Base-by-base conservation (phyloP, 306 rosid genomes). In the Vigna reflexopilosa region DNA sequence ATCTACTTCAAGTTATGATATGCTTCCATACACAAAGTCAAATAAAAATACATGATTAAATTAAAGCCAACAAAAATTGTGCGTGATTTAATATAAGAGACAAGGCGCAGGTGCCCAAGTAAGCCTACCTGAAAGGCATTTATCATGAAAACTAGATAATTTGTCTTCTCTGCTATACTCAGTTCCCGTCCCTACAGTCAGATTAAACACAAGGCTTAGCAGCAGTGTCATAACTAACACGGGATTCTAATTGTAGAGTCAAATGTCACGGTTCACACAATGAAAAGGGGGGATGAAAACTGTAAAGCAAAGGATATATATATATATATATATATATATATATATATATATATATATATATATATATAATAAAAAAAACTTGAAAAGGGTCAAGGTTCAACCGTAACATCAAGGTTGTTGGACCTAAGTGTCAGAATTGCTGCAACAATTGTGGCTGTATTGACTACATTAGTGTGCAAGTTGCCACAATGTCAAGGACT, bases 61-160 rank as follows among this genome's bases (percentile, higher is more conserved):
- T n/a, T 17, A 52, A 52, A 55, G 50, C 49, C 67, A 77, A 61
- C 16, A 77, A 52, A 22, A 38, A 80, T 34, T 11, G 24, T 71
- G 66, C 65, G 12, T 15, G 7, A 57, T 72, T 44, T 9, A 15
- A 42, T 13, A 36, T 58, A 56, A 57, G 66, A 63, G 56, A 68
- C 58, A 64, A 73, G 57, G 52, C 71, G 67, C 61, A 26, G 67
- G 49, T 45, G 49, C 49, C 1, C 47, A 2, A 67, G 59, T 34
- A 68, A 78, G 51, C 74, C 72, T 93, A 95, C 97, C 98, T 95
- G 98, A 83, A 95, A 95, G 36, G 93, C 92, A 82, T 95, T 95
- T 65, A 95, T 91, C 96, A 95, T 95, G 90, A 95, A 95, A 80
- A 95, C 93, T 80, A 95, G 82, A 87, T 93, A 95, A 85, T 91